Conservation (phyloP, 345 rosid species). For the Corymbia maculata region DNA sequence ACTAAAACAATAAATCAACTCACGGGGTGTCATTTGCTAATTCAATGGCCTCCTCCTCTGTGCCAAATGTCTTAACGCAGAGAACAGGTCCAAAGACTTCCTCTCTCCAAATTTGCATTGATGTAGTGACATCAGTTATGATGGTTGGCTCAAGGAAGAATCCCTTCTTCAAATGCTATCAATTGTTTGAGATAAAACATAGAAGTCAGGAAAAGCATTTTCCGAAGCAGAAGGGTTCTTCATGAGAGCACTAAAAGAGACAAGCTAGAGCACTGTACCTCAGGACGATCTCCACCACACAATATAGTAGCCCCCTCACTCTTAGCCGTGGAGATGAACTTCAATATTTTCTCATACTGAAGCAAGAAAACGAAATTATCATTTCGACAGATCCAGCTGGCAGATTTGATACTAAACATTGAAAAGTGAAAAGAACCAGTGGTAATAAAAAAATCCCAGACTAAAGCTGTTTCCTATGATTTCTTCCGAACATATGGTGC, state of each 20-base stretch:
- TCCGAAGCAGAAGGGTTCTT: background rate
- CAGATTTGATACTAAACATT: background rate
- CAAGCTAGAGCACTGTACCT: conserved; percentile 27
- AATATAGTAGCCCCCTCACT: conserved; percentile 87
- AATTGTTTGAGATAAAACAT: background rate
- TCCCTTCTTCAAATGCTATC: conserved; percentile 76
- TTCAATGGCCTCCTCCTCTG: conserved; percentile 90
- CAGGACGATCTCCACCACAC: conserved; percentile 73
- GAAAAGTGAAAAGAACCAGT: background rate
- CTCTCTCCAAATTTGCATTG: conserved; percentile 98
- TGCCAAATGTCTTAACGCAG: conserved; percentile 75
- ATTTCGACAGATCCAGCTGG: background rate
- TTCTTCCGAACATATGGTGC: background rate
- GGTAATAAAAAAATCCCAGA: background rate
- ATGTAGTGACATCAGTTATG: conserved; percentile 59
- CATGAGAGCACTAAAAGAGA: background rate
- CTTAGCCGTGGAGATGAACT: conserved; percentile 76
- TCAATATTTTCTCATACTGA: conserved; percentile 70
- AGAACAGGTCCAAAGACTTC: conserved; percentile 98
- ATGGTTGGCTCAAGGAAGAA: conserved; percentile 78
- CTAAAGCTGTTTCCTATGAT: background rate
- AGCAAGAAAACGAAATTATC: background rate
- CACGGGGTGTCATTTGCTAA: conserved; percentile 89
- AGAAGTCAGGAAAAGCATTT: background rate
- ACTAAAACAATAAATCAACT: conserved; percentile 14